Evolutionary conservation across 352 stramenopile species (phyloP).

Genomic region (Globisporangium camurandrum): DNA sequence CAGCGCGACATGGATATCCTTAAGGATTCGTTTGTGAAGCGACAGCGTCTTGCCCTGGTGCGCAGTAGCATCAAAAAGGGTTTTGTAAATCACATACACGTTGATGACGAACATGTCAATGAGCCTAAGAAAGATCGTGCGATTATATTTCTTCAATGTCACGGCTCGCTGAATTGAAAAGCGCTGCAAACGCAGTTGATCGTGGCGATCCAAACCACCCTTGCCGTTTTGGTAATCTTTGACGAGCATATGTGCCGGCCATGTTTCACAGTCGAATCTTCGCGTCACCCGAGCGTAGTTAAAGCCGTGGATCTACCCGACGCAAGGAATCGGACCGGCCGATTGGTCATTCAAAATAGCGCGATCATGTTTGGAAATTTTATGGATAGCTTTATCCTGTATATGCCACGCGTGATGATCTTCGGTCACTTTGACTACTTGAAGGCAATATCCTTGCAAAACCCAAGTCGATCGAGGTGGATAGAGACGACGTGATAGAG

Average conservation of each 20-base stretch:
- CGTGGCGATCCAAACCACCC: not conserved
- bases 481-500: slow-evolving; percentile 13
- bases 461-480: slow-evolving; percentile 9
- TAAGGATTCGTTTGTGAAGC: not conserved
- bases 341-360: not conserved
- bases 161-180: not conserved
- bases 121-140: not conserved
- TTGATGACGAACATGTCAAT: not conserved
- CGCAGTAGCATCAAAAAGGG: too few relatives aligned
- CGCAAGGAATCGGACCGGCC: not conserved
- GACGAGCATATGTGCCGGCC: not conserved
- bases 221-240: slow-evolving; percentile 1
- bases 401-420: slow-evolving; percentile 1
- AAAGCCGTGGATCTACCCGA: not conserved
- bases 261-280: not conserved
- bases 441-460: slow-evolving; percentile 12
- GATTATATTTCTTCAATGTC: not conserved
- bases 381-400: not conserved
- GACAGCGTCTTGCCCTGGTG: not conserved
- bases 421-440: slow-evolving; percentile 9
- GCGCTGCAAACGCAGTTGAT: too few relatives aligned
- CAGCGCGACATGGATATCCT: not conserved
- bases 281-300: too few relatives aligned
- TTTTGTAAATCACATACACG: not conserved
- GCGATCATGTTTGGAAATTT: not conserved